Base-by-base conservation (phyloP, 2,329 filamentous ascomycete species). In the Neoscytalidium dimidiatum region DNA sequence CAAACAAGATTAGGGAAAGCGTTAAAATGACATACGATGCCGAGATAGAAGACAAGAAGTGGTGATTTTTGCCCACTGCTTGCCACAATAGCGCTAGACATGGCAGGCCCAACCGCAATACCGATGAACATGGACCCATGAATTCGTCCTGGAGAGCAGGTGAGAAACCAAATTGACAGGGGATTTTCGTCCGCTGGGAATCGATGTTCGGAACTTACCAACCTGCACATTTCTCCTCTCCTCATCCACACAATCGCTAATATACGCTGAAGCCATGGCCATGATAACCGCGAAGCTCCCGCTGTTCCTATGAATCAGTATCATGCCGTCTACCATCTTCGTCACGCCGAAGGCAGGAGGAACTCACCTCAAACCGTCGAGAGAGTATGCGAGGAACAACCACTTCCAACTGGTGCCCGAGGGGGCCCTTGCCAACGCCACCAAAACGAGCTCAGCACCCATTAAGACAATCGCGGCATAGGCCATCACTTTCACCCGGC, bases 61-160 rank as follows among this genome's bases (percentile, higher is more conserved):
- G 67, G 65, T 2, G 53, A 44, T 5, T 52, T 33, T 26, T 52
- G 52, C 14, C 58, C 62, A 26, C 62, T 65, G 6, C 58, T 21
- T 8, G 48, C 51, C 3, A 60, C 21, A 4, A 68, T 56, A 1
- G 44, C 43, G 38, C 49, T 65, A 14, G 67, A 68, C 3, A 67
- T 29, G 3, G 64, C 41, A 4, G 67, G 67, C 3, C 67, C 67
- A 19, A 65, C 67, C 3, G 65, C 65, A 23, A 68, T 68, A 0
- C 67, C 67, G 14, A 68, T 65, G 61, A 68, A 68, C 66, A 68
- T 66, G 49, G 62, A 43, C 7, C 66, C 66, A 26, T 68, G 64
- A 1, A 68, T 62, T n/a, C 67, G 43, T 11, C 67, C 66, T 56
- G 23, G 13, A 1, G 57, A 9, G 4, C 19, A 31, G 3, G 13